phyloP scores from a whole-genome alignment of 2,329 filamentous ascomycete species.

The Clonostachys sp. region DNA sequence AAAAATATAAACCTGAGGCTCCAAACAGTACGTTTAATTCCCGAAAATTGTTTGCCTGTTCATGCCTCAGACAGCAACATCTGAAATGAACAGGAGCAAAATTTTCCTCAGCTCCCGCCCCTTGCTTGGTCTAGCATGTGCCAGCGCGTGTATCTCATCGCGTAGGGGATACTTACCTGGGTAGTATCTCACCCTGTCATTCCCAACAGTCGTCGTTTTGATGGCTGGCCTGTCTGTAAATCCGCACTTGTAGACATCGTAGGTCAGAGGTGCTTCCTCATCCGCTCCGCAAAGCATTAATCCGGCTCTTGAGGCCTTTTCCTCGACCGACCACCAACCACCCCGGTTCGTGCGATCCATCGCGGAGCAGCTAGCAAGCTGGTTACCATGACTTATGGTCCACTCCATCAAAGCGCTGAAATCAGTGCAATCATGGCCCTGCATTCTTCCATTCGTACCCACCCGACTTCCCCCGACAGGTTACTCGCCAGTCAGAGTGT shows the following conservation, averaged over 20 bases:
- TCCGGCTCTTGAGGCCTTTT: no score
- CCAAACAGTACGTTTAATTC: background rate
- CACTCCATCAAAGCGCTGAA: constrained; percentile 1
- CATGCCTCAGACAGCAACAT: constrained; percentile 6
- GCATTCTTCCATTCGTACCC: constrained; percentile 1
- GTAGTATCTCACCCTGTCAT: no score
- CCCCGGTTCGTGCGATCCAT: no score
- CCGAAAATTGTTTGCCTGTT: background rate
- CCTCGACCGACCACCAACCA: no score
- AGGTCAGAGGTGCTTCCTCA: no score
- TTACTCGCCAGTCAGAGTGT: background rate
- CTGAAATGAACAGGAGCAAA: background rate
- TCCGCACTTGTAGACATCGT: no score
- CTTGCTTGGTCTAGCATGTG: no score
- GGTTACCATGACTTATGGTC: constrained; percentile 5
- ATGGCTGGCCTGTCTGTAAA: no score
- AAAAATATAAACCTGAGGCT: background rate
- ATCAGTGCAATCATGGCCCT: constrained; percentile 2
- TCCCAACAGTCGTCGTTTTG: no score
- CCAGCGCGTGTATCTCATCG: no score
- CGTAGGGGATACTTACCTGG: no score
- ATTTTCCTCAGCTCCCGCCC: background rate
- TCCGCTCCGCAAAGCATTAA: no score
- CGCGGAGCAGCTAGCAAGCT: background rate
- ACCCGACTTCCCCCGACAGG: constrained; percentile 6